Conservation (phyloP, 345 rosid genomes). For the Microcos paniculata region DNA sequence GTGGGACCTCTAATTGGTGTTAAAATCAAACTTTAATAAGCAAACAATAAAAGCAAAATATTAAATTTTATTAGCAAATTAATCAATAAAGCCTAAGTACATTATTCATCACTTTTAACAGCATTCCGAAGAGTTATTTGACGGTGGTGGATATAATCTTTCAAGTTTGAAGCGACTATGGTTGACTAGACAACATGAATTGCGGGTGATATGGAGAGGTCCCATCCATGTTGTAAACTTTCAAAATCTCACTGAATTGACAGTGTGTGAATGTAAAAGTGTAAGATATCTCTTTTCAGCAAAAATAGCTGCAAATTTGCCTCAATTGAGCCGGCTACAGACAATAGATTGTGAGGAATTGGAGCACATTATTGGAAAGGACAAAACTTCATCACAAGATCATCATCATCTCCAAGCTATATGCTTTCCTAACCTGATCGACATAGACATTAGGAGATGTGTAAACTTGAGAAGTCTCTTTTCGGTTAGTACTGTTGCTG, state of each 20-base stretch:
- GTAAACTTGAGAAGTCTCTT: not conserved
- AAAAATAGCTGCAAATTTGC: not conserved
- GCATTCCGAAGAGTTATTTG: no score
- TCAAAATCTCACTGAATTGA: not conserved
- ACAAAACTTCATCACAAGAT: not conserved
- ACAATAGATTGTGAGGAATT: not conserved
- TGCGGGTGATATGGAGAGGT: not conserved
- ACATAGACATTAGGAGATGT: accelerated
- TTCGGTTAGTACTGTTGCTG: not conserved
- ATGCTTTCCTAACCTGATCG: not conserved
- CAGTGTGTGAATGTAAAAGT: not conserved
- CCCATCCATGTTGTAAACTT: not conserved
- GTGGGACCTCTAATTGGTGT: no score
- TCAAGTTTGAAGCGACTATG: no score
- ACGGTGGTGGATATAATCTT: no score
- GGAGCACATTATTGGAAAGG: not conserved
- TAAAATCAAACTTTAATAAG: no score
- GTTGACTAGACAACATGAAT: not conserved
- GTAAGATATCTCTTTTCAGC: not conserved
- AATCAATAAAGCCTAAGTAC: no score
- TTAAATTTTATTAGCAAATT: no score
- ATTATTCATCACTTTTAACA: no score
- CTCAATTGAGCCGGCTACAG: accelerated
- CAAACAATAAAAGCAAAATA: no score
- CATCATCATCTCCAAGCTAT: not conserved